Evolutionary conservation across 768 basidiomycete genomes (phyloP), one percentile per base, ranked within the genome.

Genomic region (Lentinus brumalis): DNA sequence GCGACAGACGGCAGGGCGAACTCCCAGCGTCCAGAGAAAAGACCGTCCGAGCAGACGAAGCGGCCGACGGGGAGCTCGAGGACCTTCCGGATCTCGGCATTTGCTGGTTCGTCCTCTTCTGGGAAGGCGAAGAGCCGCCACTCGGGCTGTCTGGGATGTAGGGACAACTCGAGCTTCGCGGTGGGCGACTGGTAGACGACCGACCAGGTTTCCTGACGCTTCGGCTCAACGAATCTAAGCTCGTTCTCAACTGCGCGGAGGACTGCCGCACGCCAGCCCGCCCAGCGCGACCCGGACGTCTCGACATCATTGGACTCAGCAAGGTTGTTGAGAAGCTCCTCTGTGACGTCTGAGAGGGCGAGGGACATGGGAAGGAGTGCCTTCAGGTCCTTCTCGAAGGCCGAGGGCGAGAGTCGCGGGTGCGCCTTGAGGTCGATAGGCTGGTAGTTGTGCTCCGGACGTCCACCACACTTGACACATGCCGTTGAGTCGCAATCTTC

Each of bases 131-230:
- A 96, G 12, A 98, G 75, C 12, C 91, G 84, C 96, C 95, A 97
- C 73, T 96, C 91, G 1, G 91, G 86, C 60, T 86, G 86, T 68
- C 82, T 82, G 40, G 85, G 86, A 69, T 94, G 85, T 12, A 98
- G 79, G 54, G 84, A 81, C 15, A 97, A 81, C 69, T 96, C 91
- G 46, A 96, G 81, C 2, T 74, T 77, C 10, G 89, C 94, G 3
- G 79, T 72, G 0, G 88, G 77, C 0, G 92, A 91, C 65, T 86
- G 85, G 74, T 91, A 97, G 18, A 87, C 77, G 1, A 83, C 92
- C 26, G 83, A 85, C 96, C 96, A 98, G 35, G 88, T 84, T 61
- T 91, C 88, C 71, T 96, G 94, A 32, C 96, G 88, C 73, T 91
- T 94, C 42, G 91, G 81, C 64, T 91, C 89, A 15, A 88, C 84